These are phyloP conservation scores for Claviceps citrina DNA, from an alignment of 2,329 filamentous ascomycete species.

Conservation along the genomic window DNA sequence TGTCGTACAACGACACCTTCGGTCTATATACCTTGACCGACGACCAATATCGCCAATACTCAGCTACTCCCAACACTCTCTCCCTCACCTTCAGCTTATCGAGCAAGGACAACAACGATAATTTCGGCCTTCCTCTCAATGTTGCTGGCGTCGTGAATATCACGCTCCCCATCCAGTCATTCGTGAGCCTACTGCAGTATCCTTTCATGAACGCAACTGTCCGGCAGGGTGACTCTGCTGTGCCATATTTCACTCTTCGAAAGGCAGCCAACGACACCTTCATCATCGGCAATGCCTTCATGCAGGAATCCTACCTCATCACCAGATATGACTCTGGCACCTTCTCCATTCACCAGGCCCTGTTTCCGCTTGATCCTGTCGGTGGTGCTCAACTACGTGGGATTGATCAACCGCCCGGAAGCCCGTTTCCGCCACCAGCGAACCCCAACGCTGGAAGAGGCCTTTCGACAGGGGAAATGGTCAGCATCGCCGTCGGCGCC, in stretches of 20 bases:
- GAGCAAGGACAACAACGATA: conserved; percentile 36
- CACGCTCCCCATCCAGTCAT: conserved; percentile 35
- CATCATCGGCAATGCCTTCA: conserved; percentile 50
- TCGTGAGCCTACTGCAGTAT: conserved; percentile 34
- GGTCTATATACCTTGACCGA: conserved; percentile 49
- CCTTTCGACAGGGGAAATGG: conserved; percentile 26
- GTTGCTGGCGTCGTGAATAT: conserved; percentile 40
- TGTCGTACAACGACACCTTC: conserved; percentile 48
- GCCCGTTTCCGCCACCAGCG: conserved; percentile 29
- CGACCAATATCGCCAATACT: conserved; percentile 35
- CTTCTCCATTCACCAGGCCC: conserved; percentile 42
- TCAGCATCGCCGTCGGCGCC: conserved; percentile 31
- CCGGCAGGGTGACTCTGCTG: conserved; percentile 26
- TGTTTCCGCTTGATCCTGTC: conserved; percentile 29
- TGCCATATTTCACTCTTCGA: conserved; percentile 52
- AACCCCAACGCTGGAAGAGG: conserved; percentile 8
- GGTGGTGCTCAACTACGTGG: conserved; percentile 25
- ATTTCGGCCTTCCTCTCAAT: conserved; percentile 33
- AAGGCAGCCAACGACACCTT: conserved; percentile 36
- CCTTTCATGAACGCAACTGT: conserved; percentile 31
- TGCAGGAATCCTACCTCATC: conserved; percentile 52
- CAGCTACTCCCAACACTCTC: conserved; percentile 25
- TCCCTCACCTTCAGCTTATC: conserved; percentile 43
- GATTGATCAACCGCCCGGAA: conserved; percentile 29
- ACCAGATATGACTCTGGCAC: conserved; percentile 37